Base-by-base conservation (phyloP, 495 filamentous ascomycete species). In the Penicillium crystallinum region DNA sequence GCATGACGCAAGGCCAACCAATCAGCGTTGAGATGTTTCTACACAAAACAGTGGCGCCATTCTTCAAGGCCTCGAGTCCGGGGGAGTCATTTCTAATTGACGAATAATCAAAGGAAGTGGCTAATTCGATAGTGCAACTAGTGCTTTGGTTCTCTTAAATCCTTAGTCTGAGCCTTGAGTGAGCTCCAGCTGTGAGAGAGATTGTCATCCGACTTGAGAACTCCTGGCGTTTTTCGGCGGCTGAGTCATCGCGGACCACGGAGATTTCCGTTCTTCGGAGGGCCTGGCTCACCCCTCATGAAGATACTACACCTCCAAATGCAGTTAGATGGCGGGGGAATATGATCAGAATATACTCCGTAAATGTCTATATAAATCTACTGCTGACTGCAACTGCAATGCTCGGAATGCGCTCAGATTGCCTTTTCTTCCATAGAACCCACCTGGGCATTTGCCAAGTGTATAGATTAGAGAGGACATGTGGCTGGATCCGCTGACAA, bases 1-100 rank as follows among this genome's bases (percentile, higher is more conserved):
- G 60, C 55, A 66, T 61, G 57, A 63, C 46, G 46, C 27, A 41
- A 0, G n/a, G 25, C 31, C 14, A 37, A 51, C 75, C 73, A 78
- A 77, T 78, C 68, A 78, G 56, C 44, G 37, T 54, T 21, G 14
- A 69, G 56, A 63, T 59, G 66, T 76, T 77, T 78, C 63, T 65
- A 73, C 59, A 65, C 63, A 68, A 4, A 44, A 18, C 35, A 45
- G 63, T 75, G 70, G 70, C 64, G 62, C 69, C 69, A 73, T 57
- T 54, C 18, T 30, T 40, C 50, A 51, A 56, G 38, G 59, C 55
- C 49, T 19, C 27, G 9, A 7, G 27, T 15, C 14, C n/a, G 15
- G n/a, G 1, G 12, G 8, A 1, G 9, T 19, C 2, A 11, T 29
- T 43, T 29, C 1, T 45, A 45, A 45, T 33, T 18, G 7, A 21